Evolutionary conservation across 2,329 filamentous ascomycete species (phyloP).

Genomic region (Tolypocladium capitatum): DNA sequence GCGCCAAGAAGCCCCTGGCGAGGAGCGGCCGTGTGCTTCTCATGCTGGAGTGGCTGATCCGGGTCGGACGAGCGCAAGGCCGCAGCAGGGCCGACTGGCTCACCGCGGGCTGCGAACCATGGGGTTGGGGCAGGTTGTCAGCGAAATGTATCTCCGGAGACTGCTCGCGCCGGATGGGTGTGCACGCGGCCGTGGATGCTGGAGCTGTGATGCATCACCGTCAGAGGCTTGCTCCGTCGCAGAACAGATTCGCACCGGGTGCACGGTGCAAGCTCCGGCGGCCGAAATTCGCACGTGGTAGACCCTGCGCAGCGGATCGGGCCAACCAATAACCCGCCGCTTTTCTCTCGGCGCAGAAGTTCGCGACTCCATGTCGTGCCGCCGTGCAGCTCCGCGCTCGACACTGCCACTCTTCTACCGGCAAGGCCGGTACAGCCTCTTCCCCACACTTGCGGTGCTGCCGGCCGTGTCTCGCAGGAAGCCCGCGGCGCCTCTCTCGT

Average conservation of each 20-base stretch:
- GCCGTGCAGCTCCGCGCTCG: background rate
- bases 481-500: background rate
- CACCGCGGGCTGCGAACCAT: slow-evolving; percentile 13
- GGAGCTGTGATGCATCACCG: no score
- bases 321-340: background rate
- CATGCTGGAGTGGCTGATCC: no score
- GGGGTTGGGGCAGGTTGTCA: background rate
- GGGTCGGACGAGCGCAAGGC: background rate
- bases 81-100: slow-evolving; percentile 15
- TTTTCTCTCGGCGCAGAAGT: background rate
- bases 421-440: background rate
- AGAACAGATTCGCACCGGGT: background rate
- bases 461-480: background rate
- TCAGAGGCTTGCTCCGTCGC: no score
- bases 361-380: no score
- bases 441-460: background rate
- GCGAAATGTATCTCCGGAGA: background rate
- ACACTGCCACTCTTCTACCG: background rate
- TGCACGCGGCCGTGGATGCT: no score
- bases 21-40: slow-evolving; percentile 27
- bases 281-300: background rate
- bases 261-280: background rate
- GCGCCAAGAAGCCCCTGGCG: slow-evolving; percentile 40
- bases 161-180: background rate
- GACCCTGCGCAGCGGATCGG: background rate